phyloP scores from a whole-genome alignment of 495 filamentous ascomycete species.

The Tuber magnatum region DNA sequence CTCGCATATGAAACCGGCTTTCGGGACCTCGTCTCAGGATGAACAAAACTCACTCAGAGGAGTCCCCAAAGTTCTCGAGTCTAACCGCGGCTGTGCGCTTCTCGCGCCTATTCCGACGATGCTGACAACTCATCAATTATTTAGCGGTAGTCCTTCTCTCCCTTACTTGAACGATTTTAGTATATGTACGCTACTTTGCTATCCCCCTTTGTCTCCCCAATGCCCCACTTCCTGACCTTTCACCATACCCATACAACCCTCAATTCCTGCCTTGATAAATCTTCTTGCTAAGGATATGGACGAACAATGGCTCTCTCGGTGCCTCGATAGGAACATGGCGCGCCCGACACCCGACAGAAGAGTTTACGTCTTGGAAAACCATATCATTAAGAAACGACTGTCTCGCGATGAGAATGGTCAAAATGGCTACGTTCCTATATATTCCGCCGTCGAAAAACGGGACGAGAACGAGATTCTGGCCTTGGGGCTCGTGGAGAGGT shows the following conservation, averaged over 20 bases:
- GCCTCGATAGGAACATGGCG: slow-evolving; percentile 3
- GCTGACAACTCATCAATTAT: not conserved
- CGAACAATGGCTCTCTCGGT: slow-evolving; percentile 13
- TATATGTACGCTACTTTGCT: not conserved
- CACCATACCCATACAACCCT: not conserved
- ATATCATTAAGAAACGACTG: slow-evolving; percentile 15
- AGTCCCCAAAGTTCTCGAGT: not conserved
- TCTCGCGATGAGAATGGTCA: not conserved
- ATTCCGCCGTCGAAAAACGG: slow-evolving; percentile 5
- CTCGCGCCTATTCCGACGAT: not conserved
- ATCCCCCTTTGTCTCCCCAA: not conserved
- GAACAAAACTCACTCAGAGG: not conserved
- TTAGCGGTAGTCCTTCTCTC: not conserved
- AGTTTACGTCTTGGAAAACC: not conserved
- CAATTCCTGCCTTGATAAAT: not conserved
- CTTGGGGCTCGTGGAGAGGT: slow-evolving; percentile 5
- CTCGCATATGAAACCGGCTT: not conserved
- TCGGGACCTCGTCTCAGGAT: not conserved
- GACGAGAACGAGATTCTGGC: slow-evolving; percentile 20
- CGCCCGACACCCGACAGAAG: not conserved
- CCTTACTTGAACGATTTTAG: not conserved
- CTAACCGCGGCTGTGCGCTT: not conserved
- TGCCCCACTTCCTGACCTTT: not conserved
- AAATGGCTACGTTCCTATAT: slow-evolving; percentile 9
- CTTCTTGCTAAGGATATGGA: not conserved